A percentile compares a stretch with the other conserved stretches of the same genome.
These are phyloP conservation scores for Vaccinium darrowii DNA, from an alignment of 148 eudicot species.

Conservation along the genomic window DNA sequence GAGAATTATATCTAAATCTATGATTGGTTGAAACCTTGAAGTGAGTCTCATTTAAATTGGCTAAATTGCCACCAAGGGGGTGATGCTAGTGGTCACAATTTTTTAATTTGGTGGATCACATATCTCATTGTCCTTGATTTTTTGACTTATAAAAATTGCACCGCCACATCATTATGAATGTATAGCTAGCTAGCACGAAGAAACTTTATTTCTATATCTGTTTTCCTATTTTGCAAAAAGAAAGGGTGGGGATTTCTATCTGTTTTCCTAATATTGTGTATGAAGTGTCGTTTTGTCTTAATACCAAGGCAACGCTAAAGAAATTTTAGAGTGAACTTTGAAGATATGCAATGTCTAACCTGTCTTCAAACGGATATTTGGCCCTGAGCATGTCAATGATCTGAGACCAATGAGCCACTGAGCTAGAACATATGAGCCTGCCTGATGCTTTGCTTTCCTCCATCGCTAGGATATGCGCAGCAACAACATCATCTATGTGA, in stretches of 20 bases:
- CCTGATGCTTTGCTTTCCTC: constrained; percentile 72
- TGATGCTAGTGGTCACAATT: background rate
- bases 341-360: constrained; percentile 34
- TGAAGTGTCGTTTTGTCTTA: background rate
- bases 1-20: no score
- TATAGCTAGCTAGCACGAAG: background rate
- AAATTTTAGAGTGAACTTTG: background rate
- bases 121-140: background rate
- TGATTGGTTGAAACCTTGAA: no score
- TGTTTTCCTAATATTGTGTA: background rate
- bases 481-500: constrained; percentile 73
- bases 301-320: background rate
- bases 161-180: background rate
- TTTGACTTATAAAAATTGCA: background rate
- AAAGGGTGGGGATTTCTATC: no score
- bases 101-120: background rate
- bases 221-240: background rate
- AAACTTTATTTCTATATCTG: no score
- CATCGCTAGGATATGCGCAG: constrained; percentile 85
- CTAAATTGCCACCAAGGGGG: background rate
- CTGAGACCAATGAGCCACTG: constrained; percentile 88
- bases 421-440: constrained; percentile 71
- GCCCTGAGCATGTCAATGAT: constrained; percentile 72
- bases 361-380: constrained; percentile 65
- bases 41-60: background rate